Percentiles rank a stretch among this genome's conserved stretches.
Conservation (phyloP, 805 yeast genomes). For the Zygosaccharomyces rouxii region DNA sequence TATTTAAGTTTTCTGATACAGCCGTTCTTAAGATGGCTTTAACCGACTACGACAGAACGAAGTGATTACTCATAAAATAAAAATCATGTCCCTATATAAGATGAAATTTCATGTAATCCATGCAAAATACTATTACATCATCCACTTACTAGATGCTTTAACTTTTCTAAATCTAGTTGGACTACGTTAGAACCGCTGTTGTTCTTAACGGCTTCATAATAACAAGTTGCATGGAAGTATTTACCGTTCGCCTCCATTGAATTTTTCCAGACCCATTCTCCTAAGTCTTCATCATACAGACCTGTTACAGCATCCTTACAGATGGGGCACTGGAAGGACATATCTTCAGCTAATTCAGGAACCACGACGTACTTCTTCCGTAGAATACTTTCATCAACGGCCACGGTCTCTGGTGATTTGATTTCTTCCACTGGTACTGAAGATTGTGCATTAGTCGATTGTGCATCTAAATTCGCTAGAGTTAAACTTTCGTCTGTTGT, state of each 20-base stretch:
- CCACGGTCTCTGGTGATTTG: slow-evolving; percentile 4
- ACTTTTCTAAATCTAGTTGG: slow-evolving; percentile 20
- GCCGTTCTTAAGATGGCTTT: too few species aligned
- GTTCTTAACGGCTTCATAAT: slow-evolving; percentile 48
- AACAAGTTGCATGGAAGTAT: slow-evolving; percentile 65
- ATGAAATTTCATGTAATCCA: background rate
- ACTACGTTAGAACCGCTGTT: slow-evolving; percentile 16
- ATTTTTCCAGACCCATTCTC: slow-evolving; percentile 80
- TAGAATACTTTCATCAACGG: slow-evolving; percentile 33
- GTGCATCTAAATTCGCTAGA: slow-evolving; percentile 18
- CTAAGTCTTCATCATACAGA: slow-evolving; percentile 66
- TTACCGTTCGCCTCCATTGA: slow-evolving; percentile 49
- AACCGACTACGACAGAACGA: too few species aligned
- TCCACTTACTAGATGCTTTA: slow-evolving; percentile 21
- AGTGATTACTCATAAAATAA: background rate
- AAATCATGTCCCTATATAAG: background rate
- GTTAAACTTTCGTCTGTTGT: slow-evolving; percentile 15
- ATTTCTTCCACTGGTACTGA: slow-evolving; percentile 2
- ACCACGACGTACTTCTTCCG: slow-evolving; percentile 53
- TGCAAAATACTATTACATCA: background rate
- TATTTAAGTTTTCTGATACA: too few species aligned
- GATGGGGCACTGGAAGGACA: slow-evolving; percentile 57
- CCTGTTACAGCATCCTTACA: slow-evolving; percentile 64
- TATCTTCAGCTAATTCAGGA: slow-evolving; percentile 59
- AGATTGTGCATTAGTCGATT: slow-evolving; percentile 3